phyloP scores from a whole-genome alignment of 2,329 filamentous ascomycete species.

The Trichoderma citrinoviride region DNA sequence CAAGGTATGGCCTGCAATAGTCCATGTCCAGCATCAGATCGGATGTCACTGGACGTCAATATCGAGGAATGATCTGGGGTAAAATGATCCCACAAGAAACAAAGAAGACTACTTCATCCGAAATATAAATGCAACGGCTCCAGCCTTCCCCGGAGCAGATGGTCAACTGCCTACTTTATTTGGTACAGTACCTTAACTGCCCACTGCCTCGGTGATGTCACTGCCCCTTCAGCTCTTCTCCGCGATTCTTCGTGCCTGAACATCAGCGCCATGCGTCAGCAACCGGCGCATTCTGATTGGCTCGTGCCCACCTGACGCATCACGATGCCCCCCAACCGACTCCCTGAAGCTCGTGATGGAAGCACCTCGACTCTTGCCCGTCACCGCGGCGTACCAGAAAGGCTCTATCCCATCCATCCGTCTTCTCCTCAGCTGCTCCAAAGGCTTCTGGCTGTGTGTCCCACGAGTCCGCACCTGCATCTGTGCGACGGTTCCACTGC shows the following conservation, averaged over 20 bases:
- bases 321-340: constrained; percentile 3
- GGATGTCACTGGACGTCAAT: no score
- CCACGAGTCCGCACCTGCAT: background rate
- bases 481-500: background rate
- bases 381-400: background rate
- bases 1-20: no score
- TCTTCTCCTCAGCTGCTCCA: background rate
- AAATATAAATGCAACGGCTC: no score
- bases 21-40: no score
- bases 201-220: background rate
- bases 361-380: background rate
- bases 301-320: constrained; percentile 16
- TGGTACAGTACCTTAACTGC: no score
- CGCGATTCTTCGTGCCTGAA: constrained; percentile 12
- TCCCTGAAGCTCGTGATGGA: constrained; percentile 14
- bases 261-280: background rate
- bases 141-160: no score
- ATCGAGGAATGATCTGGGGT: no score
- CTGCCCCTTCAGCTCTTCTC: background rate
- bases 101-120: no score
- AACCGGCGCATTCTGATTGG: constrained; percentile 1
- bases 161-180: no score
- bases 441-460: background rate
- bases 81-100: no score
- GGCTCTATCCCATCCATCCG: no score